Evolutionary conservation across 352 stramenopile species (phyloP).

Genomic region (Globisporangium perplexum): DNA sequence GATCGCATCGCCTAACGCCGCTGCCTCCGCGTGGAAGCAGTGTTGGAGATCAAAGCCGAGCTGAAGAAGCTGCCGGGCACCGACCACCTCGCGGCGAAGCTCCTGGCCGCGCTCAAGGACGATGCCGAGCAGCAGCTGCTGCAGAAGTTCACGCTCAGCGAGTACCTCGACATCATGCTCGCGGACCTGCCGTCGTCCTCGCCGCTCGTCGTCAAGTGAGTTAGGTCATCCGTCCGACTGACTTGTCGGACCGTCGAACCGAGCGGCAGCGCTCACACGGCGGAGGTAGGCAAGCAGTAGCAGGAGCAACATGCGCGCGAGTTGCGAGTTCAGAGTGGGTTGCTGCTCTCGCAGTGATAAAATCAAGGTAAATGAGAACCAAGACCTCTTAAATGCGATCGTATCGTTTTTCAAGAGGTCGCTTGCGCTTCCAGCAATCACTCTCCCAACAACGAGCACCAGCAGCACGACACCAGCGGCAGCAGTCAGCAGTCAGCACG

Average conservation of each 20-base stretch:
- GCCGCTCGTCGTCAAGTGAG: background rate
- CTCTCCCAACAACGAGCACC: constrained; percentile 5
- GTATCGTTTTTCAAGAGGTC: background rate
- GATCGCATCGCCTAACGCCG: background rate
- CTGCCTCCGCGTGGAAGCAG: constrained; percentile 8
- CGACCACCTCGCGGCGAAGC: constrained; percentile 29
- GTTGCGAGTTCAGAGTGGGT: too few species aligned
- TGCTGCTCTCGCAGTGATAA: background rate
- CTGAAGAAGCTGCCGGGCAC: constrained; percentile 39
- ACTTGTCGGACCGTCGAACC: background rate
- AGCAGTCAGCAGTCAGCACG: constrained; percentile 9
- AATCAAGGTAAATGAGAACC: background rate
- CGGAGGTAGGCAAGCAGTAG: too few species aligned
- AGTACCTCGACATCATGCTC: constrained; percentile 44
- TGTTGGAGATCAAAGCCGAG: constrained; percentile 40
- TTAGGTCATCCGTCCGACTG: background rate
- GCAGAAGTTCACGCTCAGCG: constrained; percentile 39
- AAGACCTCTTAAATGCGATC: background rate
- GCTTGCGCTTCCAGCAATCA: constrained; percentile 3
- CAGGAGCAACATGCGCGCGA: too few species aligned
- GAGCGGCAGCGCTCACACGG: too few species aligned
- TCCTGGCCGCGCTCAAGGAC: constrained; percentile 30
- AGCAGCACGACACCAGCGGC: constrained; percentile 6
- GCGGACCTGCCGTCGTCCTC: constrained; percentile 33
- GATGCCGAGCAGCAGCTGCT: constrained; percentile 39